Conservation (phyloP, 768 basidiomycete genomes). For the Mrakia blollopis region DNA sequence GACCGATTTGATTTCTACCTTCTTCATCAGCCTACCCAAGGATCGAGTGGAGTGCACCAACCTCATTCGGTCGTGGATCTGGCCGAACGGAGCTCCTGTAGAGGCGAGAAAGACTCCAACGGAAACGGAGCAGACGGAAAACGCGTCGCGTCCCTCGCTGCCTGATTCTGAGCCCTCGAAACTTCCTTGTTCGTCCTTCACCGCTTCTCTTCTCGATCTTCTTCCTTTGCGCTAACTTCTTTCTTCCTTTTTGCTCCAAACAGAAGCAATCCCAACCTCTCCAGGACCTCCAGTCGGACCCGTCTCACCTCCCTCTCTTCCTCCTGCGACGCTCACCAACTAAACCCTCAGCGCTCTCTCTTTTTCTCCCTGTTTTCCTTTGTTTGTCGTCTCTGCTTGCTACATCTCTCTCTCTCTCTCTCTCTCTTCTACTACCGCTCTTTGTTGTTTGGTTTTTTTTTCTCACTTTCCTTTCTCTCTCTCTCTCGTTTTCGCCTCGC, state of each 20-base stretch:
- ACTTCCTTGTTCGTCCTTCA: not conserved
- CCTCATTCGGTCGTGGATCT: conserved; percentile 77
- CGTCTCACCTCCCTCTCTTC: conserved; percentile 4
- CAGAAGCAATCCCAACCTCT: conserved; percentile 20
- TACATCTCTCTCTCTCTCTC: not conserved
- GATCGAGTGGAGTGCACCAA: conserved; percentile 62
- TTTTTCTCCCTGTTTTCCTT: not conserved
- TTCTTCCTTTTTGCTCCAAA: not conserved
- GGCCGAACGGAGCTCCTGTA: conserved; percentile 42
- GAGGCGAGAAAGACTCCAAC: not conserved
- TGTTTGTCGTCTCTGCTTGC: not conserved
- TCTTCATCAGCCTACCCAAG: conserved; percentile 58
- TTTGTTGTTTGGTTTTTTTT: conserved; percentile 4
- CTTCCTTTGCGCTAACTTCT: not conserved
- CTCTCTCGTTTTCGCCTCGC: not conserved
- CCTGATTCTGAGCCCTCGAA: not conserved
- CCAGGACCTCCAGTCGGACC: conserved; percentile 21
- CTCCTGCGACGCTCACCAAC: not conserved
- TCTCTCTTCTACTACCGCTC: not conserved
- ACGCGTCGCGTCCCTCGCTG: not conserved
- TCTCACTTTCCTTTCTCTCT: not conserved
- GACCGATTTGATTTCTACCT: not conserved
- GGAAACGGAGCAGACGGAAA: not conserved
- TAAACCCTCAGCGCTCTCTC: not conserved
- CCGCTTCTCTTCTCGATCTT: not conserved